Conservation (phyloP, 495 filamentous ascomycete genomes). For the Aspergillus campestris region DNA sequence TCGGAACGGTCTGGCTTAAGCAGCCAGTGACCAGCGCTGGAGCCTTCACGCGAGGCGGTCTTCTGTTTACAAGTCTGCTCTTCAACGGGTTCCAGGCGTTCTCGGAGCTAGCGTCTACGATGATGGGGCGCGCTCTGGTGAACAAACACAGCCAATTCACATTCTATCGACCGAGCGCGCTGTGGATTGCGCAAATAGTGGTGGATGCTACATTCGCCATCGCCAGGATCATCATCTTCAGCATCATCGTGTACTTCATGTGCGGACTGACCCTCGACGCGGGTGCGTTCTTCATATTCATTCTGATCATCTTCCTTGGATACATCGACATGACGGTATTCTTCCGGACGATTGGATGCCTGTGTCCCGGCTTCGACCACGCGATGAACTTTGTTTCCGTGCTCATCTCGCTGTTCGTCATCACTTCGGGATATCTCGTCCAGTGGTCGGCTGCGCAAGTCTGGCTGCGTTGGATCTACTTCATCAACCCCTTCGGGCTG, state of each 20-base stretch:
- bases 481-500: conserved; percentile 67
- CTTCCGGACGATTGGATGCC: conserved; percentile 68
- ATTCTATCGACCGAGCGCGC: conserved; percentile 68
- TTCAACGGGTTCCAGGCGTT: conserved; percentile 80
- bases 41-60: conserved; percentile 69
- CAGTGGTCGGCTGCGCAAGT: conserved; percentile 60
- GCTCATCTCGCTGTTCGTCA: conserved; percentile 68
- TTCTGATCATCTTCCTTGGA: conserved; percentile 57
- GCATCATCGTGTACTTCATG: conserved; percentile 77
- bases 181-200: conserved; percentile 72
- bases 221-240: conserved; percentile 59
- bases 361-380: conserved; percentile 79
- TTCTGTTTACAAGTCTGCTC: conserved; percentile 65
- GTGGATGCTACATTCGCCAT: conserved; percentile 68
- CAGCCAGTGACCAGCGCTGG: conserved; percentile 55
- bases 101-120: conserved; percentile 59
- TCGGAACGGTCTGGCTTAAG: conserved; percentile 72
- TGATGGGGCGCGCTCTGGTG: conserved; percentile 64
- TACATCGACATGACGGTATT: conserved; percentile 74
- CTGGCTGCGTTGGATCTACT: conserved; percentile 78
- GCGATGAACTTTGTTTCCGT: conserved; percentile 73
- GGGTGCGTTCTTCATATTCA: conserved; percentile 74
- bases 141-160: conserved; percentile 75
- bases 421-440: conserved; percentile 74
- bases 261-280: conserved; percentile 54